Evolutionary conservation across 371 early-diverging fungal species (phyloP).

Genomic region (Syncephalastrum racemosum): DNA sequence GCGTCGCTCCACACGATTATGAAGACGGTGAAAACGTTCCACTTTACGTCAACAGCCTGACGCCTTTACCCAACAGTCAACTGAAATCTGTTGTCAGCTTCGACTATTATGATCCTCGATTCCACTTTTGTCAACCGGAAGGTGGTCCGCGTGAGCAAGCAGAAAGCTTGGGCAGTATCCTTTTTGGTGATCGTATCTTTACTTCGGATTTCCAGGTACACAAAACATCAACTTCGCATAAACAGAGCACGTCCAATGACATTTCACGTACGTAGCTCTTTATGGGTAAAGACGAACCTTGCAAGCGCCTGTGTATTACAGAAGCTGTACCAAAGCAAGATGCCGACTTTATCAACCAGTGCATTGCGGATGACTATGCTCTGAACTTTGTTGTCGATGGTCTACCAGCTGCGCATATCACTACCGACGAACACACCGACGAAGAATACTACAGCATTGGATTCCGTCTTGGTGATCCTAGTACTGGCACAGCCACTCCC

Average conservation of each 20-base stretch:
- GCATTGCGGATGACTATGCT: constrained; percentile 76
- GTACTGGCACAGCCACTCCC: constrained; percentile 12
- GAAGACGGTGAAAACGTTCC: constrained; percentile 61
- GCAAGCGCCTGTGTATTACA: constrained; percentile 63
- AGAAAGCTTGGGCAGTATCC: constrained; percentile 84
- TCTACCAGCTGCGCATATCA: constrained; percentile 75
- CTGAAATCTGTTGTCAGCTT: constrained; percentile 78
- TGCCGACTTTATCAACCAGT: constrained; percentile 78
- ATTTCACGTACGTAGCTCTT: constrained; percentile 5
- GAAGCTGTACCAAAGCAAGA: constrained; percentile 60
- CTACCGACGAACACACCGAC: constrained; percentile 27
- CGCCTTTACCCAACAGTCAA: constrained; percentile 61
- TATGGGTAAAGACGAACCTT: constrained; percentile 43
- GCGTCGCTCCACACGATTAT: constrained; percentile 89
- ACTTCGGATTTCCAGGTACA: constrained; percentile 75
- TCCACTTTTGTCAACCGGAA: constrained; percentile 82
- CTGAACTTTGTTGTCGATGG: constrained; percentile 85
- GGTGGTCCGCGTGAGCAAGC: constrained; percentile 61
- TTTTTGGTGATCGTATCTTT: constrained; percentile 93
- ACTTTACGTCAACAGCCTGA: constrained; percentile 81
- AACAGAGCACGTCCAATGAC: too few relatives aligned
- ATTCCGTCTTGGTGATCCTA: constrained; percentile 58
- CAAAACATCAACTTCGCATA: not conserved
- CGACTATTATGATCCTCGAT: constrained; percentile 77
- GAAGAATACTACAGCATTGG: constrained; percentile 75